phyloP scores from a whole-genome alignment of 805 yeast genomes.

The Danielia reshetovae region DNA sequence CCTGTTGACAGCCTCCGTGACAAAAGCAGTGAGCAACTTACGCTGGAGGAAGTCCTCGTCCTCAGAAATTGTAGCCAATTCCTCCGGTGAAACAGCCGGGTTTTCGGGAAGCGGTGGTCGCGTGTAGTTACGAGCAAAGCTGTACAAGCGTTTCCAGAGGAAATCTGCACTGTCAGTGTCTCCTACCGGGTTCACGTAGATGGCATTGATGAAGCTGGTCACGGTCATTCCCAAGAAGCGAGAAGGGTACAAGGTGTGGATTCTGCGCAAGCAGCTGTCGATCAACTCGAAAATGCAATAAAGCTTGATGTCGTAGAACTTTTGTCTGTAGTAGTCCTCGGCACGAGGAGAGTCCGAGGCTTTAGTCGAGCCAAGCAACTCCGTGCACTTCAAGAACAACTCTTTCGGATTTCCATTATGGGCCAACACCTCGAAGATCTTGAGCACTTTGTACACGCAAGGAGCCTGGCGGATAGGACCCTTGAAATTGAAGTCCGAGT shows the following conservation, averaged over 20 bases:
- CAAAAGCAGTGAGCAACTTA: constrained; percentile 56
- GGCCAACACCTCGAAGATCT: constrained; percentile 61
- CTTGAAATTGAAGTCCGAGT: constrained; percentile 25
- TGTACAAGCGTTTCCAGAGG: constrained; percentile 57
- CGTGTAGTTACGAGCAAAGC: constrained; percentile 50
- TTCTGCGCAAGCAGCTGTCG: constrained; percentile 52
- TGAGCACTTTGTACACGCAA: constrained; percentile 36
- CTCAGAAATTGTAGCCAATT: constrained; percentile 36
- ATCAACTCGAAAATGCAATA: constrained; percentile 67
- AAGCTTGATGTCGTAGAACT: constrained; percentile 51
- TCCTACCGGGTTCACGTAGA: constrained; percentile 29
- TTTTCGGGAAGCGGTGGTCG: constrained; percentile 36
- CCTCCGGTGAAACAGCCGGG: constrained; percentile 41
- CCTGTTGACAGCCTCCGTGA: constrained; percentile 50
- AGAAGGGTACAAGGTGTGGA: constrained; percentile 72
- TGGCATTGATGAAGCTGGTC: constrained; percentile 51
- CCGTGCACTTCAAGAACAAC: constrained; percentile 66
- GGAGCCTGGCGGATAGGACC: constrained; percentile 35
- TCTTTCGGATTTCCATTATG: constrained; percentile 77
- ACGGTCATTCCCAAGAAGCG: constrained; percentile 70
- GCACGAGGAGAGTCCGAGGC: constrained; percentile 14
- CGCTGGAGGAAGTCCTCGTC: constrained; percentile 65
- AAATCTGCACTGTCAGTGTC: constrained; percentile 32
- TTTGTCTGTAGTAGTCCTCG: too few species aligned
- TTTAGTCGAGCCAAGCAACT: constrained; percentile 45